Evolutionary conservation across 345 rosid genomes (phyloP).

Genomic region (Bruguiera gymnorhiza): DNA sequence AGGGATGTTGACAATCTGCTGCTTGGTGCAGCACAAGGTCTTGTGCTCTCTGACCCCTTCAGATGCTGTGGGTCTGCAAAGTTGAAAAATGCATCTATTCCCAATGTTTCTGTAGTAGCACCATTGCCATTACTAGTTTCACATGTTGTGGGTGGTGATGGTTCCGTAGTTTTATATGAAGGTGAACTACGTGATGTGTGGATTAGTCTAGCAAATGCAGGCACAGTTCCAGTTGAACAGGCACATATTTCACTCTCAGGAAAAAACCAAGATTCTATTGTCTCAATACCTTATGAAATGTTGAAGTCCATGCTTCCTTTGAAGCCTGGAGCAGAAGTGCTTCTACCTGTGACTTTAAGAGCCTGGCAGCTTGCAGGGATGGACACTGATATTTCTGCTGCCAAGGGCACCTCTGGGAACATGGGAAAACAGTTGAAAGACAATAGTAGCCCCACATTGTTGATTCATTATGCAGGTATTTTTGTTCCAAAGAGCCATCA

Average conservation of each 20-base stretch:
- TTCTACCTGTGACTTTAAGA: conserved; percentile 75
- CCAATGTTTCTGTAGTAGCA: conserved; percentile 73
- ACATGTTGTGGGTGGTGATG: conserved; percentile 84
- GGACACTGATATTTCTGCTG: conserved; percentile 56
- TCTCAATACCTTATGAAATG: conserved; percentile 68
- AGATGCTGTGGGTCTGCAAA: conserved; percentile 88
- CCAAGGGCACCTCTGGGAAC: conserved; percentile 54
- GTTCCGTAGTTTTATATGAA: conserved; percentile 87
- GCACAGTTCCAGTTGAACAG: conserved; percentile 86
- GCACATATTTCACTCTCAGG: conserved; percentile 93
- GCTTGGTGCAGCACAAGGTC: conserved; percentile 97
- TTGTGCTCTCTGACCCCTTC: conserved; percentile 98
- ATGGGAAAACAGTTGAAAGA: conserved; percentile 67
- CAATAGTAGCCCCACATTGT: conserved; percentile 69
- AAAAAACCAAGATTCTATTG: conserved; percentile 89
- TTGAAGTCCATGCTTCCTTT: conserved; percentile 77
- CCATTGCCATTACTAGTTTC: conserved; percentile 83
- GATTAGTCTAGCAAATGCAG: conserved; percentile 92
- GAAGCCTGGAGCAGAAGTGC: conserved; percentile 93
- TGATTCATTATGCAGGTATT: conserved; percentile 90
- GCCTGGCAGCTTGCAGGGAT: conserved; percentile 80
- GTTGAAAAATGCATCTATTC: conserved; percentile 70
- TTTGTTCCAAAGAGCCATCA: neutral
- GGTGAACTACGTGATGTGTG: conserved; percentile 83
- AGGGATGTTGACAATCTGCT: conserved; percentile 95